phyloP scores from a whole-genome alignment of 768 basidiomycete genomes.

The Agaricus subrufescens region DNA sequence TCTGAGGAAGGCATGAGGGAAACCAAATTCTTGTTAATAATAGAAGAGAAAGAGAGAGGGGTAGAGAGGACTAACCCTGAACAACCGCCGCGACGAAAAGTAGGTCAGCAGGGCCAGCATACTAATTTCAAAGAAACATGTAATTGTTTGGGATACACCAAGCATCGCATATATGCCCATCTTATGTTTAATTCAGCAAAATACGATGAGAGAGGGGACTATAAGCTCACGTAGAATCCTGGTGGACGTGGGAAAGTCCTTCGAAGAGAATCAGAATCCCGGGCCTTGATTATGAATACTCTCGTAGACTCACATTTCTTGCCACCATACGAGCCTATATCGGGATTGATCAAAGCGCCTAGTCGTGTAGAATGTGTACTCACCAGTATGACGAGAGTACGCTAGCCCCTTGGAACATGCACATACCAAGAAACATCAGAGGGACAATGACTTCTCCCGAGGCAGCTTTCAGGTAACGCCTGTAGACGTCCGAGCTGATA shows the following conservation, averaged over 20 bases:
- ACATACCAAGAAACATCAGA: constrained; percentile 52
- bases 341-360: neutral
- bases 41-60: too few relatives aligned
- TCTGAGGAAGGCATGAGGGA: constrained; percentile 26
- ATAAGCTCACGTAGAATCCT: constrained; percentile 66
- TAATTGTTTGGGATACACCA: constrained; percentile 65
- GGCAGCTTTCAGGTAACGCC: constrained; percentile 64
- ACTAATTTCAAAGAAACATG: constrained; percentile 64
- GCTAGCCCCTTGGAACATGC: constrained; percentile 62
- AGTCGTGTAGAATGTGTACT: constrained; percentile 13
- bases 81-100: constrained; percentile 69
- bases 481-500: constrained; percentile 50
- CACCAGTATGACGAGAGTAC: constrained; percentile 77
- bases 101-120: constrained; percentile 66
- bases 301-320: constrained; percentile 45
- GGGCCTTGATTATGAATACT: neutral
- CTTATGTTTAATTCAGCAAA: constrained; percentile 26
- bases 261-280: constrained; percentile 8
- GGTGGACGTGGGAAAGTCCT: constrained; percentile 53
- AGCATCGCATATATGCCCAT: constrained; percentile 80
- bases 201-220: neutral
- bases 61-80: constrained; percentile 36
- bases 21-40: neutral
- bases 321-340: constrained; percentile 80
- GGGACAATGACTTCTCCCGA: constrained; percentile 65